Percentiles rank a stretch among this genome's conserved stretches.
phyloP scores from a whole-genome alignment of 1,284 basidiomycete species.

The Fomes fomentarius region DNA sequence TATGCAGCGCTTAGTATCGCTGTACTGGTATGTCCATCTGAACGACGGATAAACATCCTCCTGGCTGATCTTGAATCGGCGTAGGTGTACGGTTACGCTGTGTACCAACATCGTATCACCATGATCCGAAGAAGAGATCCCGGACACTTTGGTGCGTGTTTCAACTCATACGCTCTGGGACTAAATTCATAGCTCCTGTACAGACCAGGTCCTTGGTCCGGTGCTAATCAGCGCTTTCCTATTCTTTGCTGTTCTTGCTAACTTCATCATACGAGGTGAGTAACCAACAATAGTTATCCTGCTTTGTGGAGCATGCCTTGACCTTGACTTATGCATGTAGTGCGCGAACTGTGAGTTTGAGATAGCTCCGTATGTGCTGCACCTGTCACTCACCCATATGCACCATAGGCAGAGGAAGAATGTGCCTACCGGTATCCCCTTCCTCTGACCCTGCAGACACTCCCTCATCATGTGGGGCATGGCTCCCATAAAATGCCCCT shows the following conservation, averaged over 20 bases:
- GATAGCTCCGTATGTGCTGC: neutral
- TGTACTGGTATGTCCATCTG: constrained; percentile 52
- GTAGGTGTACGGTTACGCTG: constrained; percentile 83
- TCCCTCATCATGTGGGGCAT: neutral
- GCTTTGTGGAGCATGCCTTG: no score
- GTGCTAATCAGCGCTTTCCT: constrained; percentile 78
- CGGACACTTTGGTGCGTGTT: constrained; percentile 82
- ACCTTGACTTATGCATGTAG: constrained; percentile 21
- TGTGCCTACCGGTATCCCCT: constrained; percentile 37
- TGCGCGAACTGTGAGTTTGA: constrained; percentile 46
- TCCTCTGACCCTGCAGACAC: constrained; percentile 9
- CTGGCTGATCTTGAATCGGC: no score
- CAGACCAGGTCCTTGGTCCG: constrained; percentile 83
- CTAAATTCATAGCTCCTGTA: neutral
- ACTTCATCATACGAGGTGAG: constrained; percentile 85
- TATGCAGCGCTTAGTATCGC: constrained; percentile 83
- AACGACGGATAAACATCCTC: no score
- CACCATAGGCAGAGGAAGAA: constrained; percentile 35
- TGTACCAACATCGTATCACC: constrained; percentile 90
- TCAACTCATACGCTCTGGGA: neutral
- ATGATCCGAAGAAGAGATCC: constrained; percentile 91
- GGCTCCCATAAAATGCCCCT: neutral
- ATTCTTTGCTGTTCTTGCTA: constrained; percentile 84
- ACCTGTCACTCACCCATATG: neutral
- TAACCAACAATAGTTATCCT: neutral